Evolutionary conservation across 2,329 filamentous ascomycete genomes (phyloP), one percentile per base, ranked within the genome.

Genomic region (Neurospora sp.): DNA sequence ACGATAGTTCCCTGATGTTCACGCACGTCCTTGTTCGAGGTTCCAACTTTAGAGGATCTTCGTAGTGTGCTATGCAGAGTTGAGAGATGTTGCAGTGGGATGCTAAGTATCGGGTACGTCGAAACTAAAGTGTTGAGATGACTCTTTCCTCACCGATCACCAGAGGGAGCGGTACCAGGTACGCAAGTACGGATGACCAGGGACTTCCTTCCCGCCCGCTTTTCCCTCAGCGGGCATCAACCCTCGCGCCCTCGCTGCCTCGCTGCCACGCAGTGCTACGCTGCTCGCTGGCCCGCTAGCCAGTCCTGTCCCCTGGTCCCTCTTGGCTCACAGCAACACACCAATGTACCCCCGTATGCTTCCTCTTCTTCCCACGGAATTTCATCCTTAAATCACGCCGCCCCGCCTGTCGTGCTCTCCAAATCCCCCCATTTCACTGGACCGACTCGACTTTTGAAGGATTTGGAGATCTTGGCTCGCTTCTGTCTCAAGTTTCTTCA

Each of bases 311-410:
- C 46, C 52, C 52, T 62, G 52, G 52, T 62, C 52, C 12, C 52
- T 33, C 52, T 62, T 62, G 52, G 52, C 52, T 62, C 52, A 62
- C 52, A 62, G 23, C 52, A 62, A 62, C 52, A n/a, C 52, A 62
- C 52, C 23, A 57, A 33, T 8, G 52, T 62, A 36, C 12, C 52
- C 52, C 52, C 23, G 52, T 36, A 36, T 62, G 52, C 6, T 62
- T 28, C 28, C 36, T 62, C 6, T 62, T 28, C 28, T 62, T 62
- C 39, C 38, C 67, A 28, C 43, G 43, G 43, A 68, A 65, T 68
- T 68, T 68, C 67, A 62, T 68, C 67, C 67, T 68, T 68, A 68
- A 62, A 68, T 62, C 67, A 33, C 43, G 43, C 23, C 41, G 41
- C 67, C 67, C 67, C 67, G 67, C 67, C 67, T 43, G n/a, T 62